Conservation (phyloP, 1,139 yeast species). For the Magnusiomyces starmeri region DNA sequence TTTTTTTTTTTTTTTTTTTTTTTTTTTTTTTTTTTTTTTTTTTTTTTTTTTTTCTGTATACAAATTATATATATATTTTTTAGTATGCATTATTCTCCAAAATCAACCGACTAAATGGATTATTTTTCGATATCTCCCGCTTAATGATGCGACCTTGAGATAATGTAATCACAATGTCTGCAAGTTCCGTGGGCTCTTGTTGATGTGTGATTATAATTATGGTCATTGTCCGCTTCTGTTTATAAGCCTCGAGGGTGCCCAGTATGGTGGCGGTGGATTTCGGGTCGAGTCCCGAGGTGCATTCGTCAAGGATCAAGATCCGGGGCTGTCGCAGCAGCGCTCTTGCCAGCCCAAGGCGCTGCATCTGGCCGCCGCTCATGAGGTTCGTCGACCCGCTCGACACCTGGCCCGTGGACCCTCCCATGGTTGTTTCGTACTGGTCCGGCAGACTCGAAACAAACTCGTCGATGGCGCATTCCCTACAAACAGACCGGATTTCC, state of each 20-base stretch:
- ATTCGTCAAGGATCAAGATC: conserved; percentile 61
- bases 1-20: too few species aligned
- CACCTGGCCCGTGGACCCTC: conserved; percentile 31
- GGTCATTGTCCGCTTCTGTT: conserved; percentile 49
- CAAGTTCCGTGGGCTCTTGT: conserved; percentile 54
- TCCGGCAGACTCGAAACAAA: conserved; percentile 31
- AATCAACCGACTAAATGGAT: neutral
- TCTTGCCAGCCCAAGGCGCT: conserved; percentile 78
- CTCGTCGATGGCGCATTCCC: conserved; percentile 31
- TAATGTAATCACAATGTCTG: conserved; percentile 28
- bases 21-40: too few species aligned
- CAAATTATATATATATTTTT: neutral
- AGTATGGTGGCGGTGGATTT: conserved; percentile 41
- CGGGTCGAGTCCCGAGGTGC: conserved; percentile 66
- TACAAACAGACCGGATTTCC: conserved; percentile 24
- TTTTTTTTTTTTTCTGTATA: too few species aligned
- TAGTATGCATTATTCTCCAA: neutral
- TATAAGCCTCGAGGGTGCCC: conserved; percentile 42
- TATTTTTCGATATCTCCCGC: neutral
- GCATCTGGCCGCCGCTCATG: conserved; percentile 80
- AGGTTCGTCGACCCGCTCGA: conserved; percentile 31
- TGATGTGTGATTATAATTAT: conserved; percentile 86
- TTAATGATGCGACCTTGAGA: conserved; percentile 9
- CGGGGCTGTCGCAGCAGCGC: conserved; percentile 57
- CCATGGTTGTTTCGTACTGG: conserved; percentile 44